phyloP scores from a whole-genome alignment of 1,284 basidiomycete genomes.

The Blastosporella zonata region DNA sequence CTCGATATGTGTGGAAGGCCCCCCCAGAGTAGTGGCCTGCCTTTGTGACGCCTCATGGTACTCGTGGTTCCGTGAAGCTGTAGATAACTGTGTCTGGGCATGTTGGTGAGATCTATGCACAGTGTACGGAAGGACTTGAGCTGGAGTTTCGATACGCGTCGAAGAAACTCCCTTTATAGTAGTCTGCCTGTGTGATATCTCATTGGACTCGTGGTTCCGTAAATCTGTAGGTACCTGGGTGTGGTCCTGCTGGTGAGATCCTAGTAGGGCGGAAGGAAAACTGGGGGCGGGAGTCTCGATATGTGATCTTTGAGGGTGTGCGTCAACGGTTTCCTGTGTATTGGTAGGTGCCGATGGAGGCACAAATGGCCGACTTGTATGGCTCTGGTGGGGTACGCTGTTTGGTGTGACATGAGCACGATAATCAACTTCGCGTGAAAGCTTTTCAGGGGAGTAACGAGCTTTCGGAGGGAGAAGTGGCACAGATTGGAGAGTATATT shows the following conservation, averaged over 20 bases:
- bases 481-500: background rate
- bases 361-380: background rate
- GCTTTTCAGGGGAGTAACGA: conserved; percentile 5
- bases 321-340: background rate
- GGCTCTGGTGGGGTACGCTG: background rate
- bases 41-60: too few relatives aligned
- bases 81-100: background rate
- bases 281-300: background rate
- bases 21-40: too few relatives aligned
- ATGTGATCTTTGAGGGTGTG: background rate
- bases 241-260: background rate
- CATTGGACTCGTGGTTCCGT: background rate
- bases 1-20: too few relatives aligned
- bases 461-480: background rate
- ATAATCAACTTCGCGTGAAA: conserved; percentile 1
- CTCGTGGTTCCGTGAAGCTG: background rate
- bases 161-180: conserved; percentile 1
- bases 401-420: background rate
- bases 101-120: background rate
- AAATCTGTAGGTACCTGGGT: background rate
- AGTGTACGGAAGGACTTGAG: too few relatives aligned
- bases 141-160: too few relatives aligned
- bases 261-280: background rate
- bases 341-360: background rate
- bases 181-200: conserved; percentile 5